phyloP scores from a whole-genome alignment of 371 early-diverging fungal species.

The Mortierella sp. region DNA sequence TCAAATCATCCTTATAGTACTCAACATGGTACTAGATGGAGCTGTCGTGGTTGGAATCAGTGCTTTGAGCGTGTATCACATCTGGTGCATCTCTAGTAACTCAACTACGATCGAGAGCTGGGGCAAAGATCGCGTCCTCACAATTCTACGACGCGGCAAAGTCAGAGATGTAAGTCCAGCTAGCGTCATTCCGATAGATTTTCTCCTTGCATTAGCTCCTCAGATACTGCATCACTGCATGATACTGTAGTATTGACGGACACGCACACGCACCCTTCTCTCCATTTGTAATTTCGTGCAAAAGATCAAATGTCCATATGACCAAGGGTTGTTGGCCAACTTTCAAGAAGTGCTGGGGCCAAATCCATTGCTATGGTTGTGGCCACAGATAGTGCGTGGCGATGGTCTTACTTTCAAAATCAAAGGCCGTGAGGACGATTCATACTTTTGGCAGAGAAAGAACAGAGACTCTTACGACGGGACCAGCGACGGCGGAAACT shows the following conservation, averaged over 20 bases:
- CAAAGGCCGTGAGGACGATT: constrained; percentile 41
- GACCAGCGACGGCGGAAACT: not conserved
- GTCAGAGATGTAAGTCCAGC: constrained; percentile 29
- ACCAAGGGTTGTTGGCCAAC: constrained; percentile 86
- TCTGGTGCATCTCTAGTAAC: constrained; percentile 84
- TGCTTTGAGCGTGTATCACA: constrained; percentile 83
- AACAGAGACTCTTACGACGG: no score
- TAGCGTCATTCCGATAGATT: not conserved
- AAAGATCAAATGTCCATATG: constrained; percentile 88
- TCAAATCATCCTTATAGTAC: constrained; percentile 74
- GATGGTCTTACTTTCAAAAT: constrained; percentile 79
- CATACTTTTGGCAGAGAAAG: constrained; percentile 47
- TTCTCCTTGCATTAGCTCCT: not conserved
- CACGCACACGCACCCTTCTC: not conserved
- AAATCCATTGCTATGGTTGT: constrained; percentile 76
- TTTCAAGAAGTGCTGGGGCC: constrained; percentile 81
- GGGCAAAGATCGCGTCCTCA: constrained; percentile 67
- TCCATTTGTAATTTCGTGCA: not conserved
- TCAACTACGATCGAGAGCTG: constrained; percentile 96
- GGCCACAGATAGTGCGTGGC: constrained; percentile 72
- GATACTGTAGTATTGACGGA: no score
- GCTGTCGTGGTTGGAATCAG: constrained; percentile 81
- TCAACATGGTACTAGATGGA: constrained; percentile 75
- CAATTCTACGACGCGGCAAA: constrained; percentile 41
- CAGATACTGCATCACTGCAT: not conserved